Base-by-base conservation (phyloP, 1,139 yeast genomes). In the Debaryomyces subglobosus region DNA sequence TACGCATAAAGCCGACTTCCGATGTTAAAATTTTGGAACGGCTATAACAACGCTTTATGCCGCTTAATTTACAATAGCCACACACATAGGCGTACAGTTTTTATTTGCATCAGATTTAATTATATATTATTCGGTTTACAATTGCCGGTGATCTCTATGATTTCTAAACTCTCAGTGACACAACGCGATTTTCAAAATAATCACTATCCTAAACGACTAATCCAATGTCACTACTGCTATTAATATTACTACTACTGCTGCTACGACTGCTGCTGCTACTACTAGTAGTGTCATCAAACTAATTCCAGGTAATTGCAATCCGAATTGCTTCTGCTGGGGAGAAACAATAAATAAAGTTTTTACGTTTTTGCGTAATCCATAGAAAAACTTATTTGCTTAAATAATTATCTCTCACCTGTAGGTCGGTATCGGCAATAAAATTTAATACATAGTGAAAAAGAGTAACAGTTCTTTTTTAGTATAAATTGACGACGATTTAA, bases 351-450 rank as follows among this genome's bases (percentile, higher is more conserved):
- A 8, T 8, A 7, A 32, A 13, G 35, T 12, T 18, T 34, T n/a
- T n/a, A 10, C 24, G 10, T 20, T 12, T 18, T 20, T 10, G n/a
- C n/a, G n/a, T n/a, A n/a, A n/a, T n/a, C n/a, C n/a, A n/a, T n/a
- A n/a, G 8, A 18, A 18, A 18, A n/a, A 35, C 9, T 10, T 12
- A 18, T 10, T 21, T 6, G 16, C 38, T 35, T 20, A 21, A 25
- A 12, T 12, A 18, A 35, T 35, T 12, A 18, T 23, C 8, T 24
- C 24, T 15, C 18, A n/a, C 32, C 20, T 9, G 13, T 39, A 25
- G 8, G 21, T 40, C 43, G 43, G 43, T 23, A 40, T 40, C 43
- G 43, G 43, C 35, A 40, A 40, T 40, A 30, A 16, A 20, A 12
- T 4, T 30, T 15, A 7, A 20, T 10, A 9, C 15, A 20, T 16